Evolutionary conservation across 2,329 filamentous ascomycete genomes (phyloP), one percentile per base, ranked within the genome.

Genomic region (Colletotrichum sp.): DNA sequence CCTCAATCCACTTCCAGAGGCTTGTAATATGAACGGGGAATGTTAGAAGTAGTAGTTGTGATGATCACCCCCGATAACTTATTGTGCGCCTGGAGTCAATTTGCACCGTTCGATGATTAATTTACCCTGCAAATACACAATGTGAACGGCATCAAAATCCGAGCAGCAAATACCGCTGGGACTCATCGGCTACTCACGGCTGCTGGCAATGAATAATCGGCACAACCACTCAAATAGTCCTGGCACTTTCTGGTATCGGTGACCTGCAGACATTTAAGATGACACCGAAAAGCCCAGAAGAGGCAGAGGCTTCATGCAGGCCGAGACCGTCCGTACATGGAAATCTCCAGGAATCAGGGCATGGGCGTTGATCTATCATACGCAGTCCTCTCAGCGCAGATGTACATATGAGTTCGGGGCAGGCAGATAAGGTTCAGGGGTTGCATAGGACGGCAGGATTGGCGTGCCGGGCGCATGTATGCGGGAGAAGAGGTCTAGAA

Each of bases 401-500:
- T 47, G 38, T 47, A 47, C 38, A 47, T 47, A 12, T 47, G 11
- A 33, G 31, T 51, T 21, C 0, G 11, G 43, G 43, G 3, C 43
- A 33, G 59, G 21, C 21, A 67, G 65, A 67, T 67, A 67, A 59
- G 34, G 63, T 66, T 66, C 64, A 66, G 43, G 51, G 64, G 55
- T 24, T 18, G 31, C 33, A 18, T 24, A 8, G 12, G 36, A 34
- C 27, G 55, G 54, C 33, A 68, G 36, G 36, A 34, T 29, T 55
- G 47, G 29, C n/a, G 13, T 27, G 18, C 6, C 27, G 43, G 29
- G 34, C 63, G 27, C 27, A 18, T 36, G 29, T 33, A 55, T 54
- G 66, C 66, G 29, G 34, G 38, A 55, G 57, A 69, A 63, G 29
- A 54, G 15, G 38, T 63, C 66, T 69, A 62, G 66, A 69, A 69